Evolutionary conservation across 352 stramenopile species (phyloP).

Genomic region (Thalassiosira mediterranea): DNA sequence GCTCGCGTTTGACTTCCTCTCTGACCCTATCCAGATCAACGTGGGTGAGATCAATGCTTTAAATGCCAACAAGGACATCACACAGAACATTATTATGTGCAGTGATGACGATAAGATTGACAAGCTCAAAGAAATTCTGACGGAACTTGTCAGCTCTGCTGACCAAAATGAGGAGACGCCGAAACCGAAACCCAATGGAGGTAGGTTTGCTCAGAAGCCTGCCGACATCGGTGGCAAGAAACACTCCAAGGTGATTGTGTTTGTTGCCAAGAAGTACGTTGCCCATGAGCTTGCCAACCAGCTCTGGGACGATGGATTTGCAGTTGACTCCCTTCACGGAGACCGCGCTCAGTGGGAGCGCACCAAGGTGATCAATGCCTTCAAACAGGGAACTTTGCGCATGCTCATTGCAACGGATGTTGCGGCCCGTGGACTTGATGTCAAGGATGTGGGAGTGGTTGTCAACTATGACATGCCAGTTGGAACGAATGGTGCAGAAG

Average conservation of each 20-base stretch:
- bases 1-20: constrained; percentile 82
- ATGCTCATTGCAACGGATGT: constrained; percentile 98
- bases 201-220: constrained; percentile 19
- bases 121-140: constrained; percentile 85
- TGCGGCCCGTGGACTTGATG: constrained; percentile 95
- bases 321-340: constrained; percentile 83
- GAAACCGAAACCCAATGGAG: constrained; percentile 2
- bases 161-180: constrained; percentile 33
- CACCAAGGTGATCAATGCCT: constrained; percentile 91
- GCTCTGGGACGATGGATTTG: constrained; percentile 83
- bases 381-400: constrained; percentile 92
- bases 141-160: constrained; percentile 51
- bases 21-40: constrained; percentile 85
- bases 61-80: constrained; percentile 98
- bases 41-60: constrained; percentile 85
- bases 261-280: constrained; percentile 83
- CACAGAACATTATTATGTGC: constrained; percentile 96
- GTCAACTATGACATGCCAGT: constrained; percentile 97
- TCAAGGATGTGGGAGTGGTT: constrained; percentile 95
- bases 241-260: constrained; percentile 84
- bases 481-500: constrained; percentile 82
- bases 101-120: constrained; percentile 93
- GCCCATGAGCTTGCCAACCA: constrained; percentile 81
- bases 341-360: constrained; percentile 84
- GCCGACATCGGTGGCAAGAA: constrained; percentile 67